Conservation (phyloP, 495 filamentous ascomycete species). For the Aspergillus cristatus region DNA sequence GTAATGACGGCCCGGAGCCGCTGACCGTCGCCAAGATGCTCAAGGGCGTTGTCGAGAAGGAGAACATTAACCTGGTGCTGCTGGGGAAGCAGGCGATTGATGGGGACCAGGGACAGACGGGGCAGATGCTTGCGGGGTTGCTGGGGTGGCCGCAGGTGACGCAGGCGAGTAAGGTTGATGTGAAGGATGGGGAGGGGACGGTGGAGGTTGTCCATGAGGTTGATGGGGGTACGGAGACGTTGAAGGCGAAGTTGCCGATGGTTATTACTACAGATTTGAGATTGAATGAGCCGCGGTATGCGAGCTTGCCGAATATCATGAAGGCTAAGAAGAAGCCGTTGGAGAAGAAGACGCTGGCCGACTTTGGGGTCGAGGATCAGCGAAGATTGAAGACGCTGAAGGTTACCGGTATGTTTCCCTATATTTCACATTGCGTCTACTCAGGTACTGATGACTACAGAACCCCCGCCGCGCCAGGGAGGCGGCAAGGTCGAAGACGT, state of each 20-base stretch:
- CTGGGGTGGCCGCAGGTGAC: slow-evolving; percentile 91
- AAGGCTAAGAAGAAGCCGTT: slow-evolving; percentile 99
- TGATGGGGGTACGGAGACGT: slow-evolving; percentile 89
- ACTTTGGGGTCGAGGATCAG: slow-evolving; percentile 66
- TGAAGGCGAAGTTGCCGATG: slow-evolving; percentile 75
- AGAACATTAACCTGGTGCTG: slow-evolving; percentile 84
- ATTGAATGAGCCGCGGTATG: slow-evolving; percentile 92
- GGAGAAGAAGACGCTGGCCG: slow-evolving; percentile 77
- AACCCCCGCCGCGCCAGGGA: slow-evolving; percentile 81
- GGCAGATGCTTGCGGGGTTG: slow-evolving; percentile 93
- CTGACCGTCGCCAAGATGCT: slow-evolving; percentile 86
- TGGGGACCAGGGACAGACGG: slow-evolving; percentile 91
- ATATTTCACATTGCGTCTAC: slow-evolving; percentile 11
- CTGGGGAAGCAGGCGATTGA: slow-evolving; percentile 97
- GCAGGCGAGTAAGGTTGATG: slow-evolving; percentile 73
- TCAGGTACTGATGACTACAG: slow-evolving; percentile 40
- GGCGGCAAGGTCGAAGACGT: slow-evolving; percentile 97
- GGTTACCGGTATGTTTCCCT: slow-evolving; percentile 59
- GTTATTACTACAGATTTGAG: slow-evolving; percentile 91
- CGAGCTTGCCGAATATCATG: slow-evolving; percentile 96
- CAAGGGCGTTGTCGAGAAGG: slow-evolving; percentile 60
- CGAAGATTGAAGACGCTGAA: slow-evolving; percentile 78
- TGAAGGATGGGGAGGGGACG: slow-evolving; percentile 46
- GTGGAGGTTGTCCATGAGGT: slow-evolving; percentile 82
- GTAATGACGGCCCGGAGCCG: slow-evolving; percentile 61